Evolutionary conservation across 768 basidiomycete genomes (phyloP).

Genomic region (Coprinellus micaceus): DNA sequence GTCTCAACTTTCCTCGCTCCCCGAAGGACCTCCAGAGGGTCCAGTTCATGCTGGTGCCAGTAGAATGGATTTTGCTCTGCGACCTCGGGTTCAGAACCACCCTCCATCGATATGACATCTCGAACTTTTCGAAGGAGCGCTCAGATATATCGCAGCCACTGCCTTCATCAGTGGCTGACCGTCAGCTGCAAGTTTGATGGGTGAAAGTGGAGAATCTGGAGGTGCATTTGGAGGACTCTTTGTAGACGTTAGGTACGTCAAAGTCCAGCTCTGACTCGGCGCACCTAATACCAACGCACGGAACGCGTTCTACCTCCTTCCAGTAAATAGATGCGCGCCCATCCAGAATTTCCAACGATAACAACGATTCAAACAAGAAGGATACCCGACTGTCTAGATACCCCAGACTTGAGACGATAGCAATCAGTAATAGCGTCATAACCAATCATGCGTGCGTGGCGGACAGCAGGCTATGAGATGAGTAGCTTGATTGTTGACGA

Average conservation of each 20-base stretch:
- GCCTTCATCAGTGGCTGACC: not conserved
- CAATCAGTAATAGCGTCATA: too few relatives aligned
- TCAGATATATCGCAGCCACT: not conserved
- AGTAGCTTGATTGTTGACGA: not conserved
- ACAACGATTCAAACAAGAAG: too few relatives aligned
- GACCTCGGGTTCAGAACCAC: slow-evolving; percentile 21
- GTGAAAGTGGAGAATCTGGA: too few relatives aligned
- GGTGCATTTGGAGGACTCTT: too few relatives aligned
- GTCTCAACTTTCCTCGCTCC: slow-evolving; percentile 14
- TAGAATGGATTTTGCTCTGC: slow-evolving; percentile 18
- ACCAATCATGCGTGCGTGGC: not conserved
- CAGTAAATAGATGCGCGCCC: too few relatives aligned
- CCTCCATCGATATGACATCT: slow-evolving; percentile 6
- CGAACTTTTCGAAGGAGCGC: not conserved
- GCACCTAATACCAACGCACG: too few relatives aligned
- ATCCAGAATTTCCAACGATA: too few relatives aligned
- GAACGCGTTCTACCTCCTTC: too few relatives aligned
- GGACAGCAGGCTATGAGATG: not conserved
- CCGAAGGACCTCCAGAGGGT: slow-evolving; percentile 14
- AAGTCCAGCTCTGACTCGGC: too few relatives aligned
- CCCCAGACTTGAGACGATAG: too few relatives aligned
- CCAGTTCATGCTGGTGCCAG: slow-evolving; percentile 22
- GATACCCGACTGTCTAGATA: too few relatives aligned
- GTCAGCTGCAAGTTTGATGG: not conserved
- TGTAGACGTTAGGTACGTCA: too few relatives aligned